Percentiles rank a stretch among this genome's conserved stretches.
Conservation (phyloP, 208 protist species). For the Trypanosoma conorhini region DNA sequence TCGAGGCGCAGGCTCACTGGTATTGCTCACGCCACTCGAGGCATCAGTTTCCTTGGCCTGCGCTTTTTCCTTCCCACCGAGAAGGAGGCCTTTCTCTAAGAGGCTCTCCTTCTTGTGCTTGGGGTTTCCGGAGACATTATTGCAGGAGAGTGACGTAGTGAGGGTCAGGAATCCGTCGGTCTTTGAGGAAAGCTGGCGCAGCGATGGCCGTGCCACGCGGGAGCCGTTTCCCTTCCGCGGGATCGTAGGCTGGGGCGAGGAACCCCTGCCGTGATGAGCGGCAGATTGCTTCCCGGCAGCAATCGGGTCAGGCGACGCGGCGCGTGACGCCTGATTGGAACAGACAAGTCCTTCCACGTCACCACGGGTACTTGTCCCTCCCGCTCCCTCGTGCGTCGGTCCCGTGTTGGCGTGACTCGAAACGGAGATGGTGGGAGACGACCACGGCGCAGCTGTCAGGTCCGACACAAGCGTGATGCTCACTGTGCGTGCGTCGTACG, state of each 20-base stretch:
- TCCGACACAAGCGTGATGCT: conserved; percentile 68
- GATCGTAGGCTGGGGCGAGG: conserved; percentile 11
- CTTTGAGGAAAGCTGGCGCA: conserved; percentile 20
- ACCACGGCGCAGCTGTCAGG: conserved; percentile 25
- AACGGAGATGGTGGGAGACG: conserved; percentile 20
- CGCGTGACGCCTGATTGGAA: conserved; percentile 33
- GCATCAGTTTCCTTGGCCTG: background rate
- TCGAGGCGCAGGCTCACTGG: background rate
- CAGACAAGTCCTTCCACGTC: conserved; percentile 32
- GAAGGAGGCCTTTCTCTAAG: conserved; percentile 38
- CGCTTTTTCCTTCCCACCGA: conserved; percentile 20
- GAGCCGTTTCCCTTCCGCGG: background rate
- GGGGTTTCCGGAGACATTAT: conserved; percentile 70
- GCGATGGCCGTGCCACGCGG: conserved; percentile 12
- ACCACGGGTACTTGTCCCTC: background rate
- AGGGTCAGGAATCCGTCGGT: conserved; percentile 60
- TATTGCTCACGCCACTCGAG: background rate
- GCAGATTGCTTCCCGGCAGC: background rate
- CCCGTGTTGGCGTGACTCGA: conserved; percentile 5
- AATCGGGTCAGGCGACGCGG: conserved; percentile 28
- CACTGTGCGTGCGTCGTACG: conserved; percentile 53
- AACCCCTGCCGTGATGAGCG: background rate
- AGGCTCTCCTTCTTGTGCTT: conserved; percentile 42
- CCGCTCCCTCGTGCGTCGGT: background rate
- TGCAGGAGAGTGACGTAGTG: conserved; percentile 51